Evolutionary conservation across 2,329 filamentous ascomycete species (phyloP).

Genomic region (Xylariaceae sp.): DNA sequence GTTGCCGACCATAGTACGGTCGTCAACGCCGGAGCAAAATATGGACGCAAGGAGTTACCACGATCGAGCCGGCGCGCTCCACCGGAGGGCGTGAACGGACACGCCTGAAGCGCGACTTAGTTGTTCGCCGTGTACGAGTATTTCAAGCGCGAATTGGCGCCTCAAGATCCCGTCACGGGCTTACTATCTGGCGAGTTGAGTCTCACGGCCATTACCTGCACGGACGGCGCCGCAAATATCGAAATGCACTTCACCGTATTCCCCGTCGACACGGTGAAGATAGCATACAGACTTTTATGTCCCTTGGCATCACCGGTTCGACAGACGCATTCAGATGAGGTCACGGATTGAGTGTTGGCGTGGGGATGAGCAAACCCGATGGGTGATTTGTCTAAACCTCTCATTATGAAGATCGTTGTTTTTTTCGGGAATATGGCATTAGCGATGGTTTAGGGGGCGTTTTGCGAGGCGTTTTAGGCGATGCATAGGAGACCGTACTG

Average conservation of each 20-base stretch:
- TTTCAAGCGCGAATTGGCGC: too few relatives aligned
- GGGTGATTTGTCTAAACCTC: background rate
- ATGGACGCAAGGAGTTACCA: slow-evolving; percentile 49
- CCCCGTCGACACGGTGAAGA: too few relatives aligned
- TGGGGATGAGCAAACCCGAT: background rate
- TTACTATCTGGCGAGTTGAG: background rate
- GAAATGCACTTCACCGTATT: too few relatives aligned
- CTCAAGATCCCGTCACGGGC: too few relatives aligned
- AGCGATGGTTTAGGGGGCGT: slow-evolving; percentile 6
- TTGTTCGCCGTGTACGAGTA: too few relatives aligned
- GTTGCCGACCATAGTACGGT: slow-evolving; percentile 61
- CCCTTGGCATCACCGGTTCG: background rate
- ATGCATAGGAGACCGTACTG: background rate
- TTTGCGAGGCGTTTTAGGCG: slow-evolving; percentile 11
- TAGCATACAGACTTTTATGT: background rate
- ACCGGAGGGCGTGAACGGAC: slow-evolving; percentile 7
- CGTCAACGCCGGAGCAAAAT: slow-evolving; percentile 52
- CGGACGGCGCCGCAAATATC: too few relatives aligned
- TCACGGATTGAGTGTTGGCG: background rate
- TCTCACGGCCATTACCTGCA: too few relatives aligned
- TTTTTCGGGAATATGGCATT: background rate
- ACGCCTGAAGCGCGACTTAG: background rate
- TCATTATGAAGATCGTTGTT: background rate
- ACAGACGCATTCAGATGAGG: background rate
- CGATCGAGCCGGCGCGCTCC: slow-evolving; percentile 40